Evolutionary conservation across 352 stramenopile species (phyloP).

Genomic region (Phytophthora fragariaefolia): DNA sequence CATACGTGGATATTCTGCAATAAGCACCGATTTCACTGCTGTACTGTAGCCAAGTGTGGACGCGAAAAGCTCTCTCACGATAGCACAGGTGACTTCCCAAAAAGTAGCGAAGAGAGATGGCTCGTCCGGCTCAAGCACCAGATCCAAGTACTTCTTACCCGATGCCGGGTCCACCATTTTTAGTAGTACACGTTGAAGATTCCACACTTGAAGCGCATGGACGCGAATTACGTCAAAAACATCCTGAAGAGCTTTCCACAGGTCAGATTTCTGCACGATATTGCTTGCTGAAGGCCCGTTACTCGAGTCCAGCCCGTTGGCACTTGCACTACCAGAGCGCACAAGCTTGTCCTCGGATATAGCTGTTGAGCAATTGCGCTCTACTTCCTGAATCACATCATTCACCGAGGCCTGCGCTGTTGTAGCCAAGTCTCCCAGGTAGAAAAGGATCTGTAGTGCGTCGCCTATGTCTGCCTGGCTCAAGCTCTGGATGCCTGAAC

Average conservation of each 20-base stretch:
- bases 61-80: slow-evolving; percentile 74
- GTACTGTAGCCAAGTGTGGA: slow-evolving; percentile 65
- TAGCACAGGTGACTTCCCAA: slow-evolving; percentile 85
- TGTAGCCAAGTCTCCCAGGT: slow-evolving; percentile 64
- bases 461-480: slow-evolving; percentile 78
- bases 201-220: slow-evolving; percentile 86
- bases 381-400: slow-evolving; percentile 84
- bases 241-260: slow-evolving; percentile 85
- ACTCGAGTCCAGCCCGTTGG: slow-evolving; percentile 31
- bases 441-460: slow-evolving; percentile 83
- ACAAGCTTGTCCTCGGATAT: slow-evolving; percentile 76
- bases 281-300: slow-evolving; percentile 31
- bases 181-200: slow-evolving; percentile 84
- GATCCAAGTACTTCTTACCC: slow-evolving; percentile 64
- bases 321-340: slow-evolving; percentile 23
- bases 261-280: slow-evolving; percentile 65
- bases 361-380: slow-evolving; percentile 61
- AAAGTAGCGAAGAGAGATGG: slow-evolving; percentile 85
- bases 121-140: slow-evolving; percentile 78
- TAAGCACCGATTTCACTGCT: slow-evolving; percentile 71
- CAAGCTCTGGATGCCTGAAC: slow-evolving; percentile 54
- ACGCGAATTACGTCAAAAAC: slow-evolving; percentile 75
- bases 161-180: slow-evolving; percentile 70
- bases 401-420: slow-evolving; percentile 81
- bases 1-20: slow-evolving; percentile 83